A percentile compares a stretch with the other conserved stretches of the same genome.
Conservation (phyloP, 2,329 filamentous ascomycete species). For the Ustilaginoidea virens region DNA sequence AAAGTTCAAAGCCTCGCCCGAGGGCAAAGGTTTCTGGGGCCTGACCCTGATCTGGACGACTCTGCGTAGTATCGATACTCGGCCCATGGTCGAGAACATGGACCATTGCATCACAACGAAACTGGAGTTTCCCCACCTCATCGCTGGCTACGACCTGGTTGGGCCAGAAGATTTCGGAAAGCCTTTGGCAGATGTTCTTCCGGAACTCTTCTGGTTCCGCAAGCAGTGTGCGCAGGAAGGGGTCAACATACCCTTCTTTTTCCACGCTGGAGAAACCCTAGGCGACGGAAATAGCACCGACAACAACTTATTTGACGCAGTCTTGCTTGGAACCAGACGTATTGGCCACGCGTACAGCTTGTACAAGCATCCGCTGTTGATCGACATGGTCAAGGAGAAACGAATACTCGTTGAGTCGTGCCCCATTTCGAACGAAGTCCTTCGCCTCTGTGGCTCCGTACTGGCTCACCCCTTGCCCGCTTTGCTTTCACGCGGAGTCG, state of each 20-base stretch:
- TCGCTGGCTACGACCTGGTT: slow-evolving; percentile 81
- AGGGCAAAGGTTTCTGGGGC: slow-evolving; percentile 70
- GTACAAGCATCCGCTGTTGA: slow-evolving; percentile 79
- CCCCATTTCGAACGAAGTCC: slow-evolving; percentile 79
- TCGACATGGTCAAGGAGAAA: slow-evolving; percentile 79
- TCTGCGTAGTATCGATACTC: slow-evolving; percentile 47
- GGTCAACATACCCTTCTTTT: slow-evolving; percentile 83
- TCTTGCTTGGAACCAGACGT: slow-evolving; percentile 71
- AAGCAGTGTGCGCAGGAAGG: slow-evolving; percentile 66
- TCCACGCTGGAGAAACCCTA: slow-evolving; percentile 82
- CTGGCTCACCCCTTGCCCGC: slow-evolving; percentile 70
- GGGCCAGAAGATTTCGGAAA: slow-evolving; percentile 74
- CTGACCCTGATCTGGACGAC: slow-evolving; percentile 74
- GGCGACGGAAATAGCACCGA: slow-evolving; percentile 62
- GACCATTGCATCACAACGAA: slow-evolving; percentile 76
- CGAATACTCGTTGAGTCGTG: slow-evolving; percentile 81
- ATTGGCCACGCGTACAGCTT: slow-evolving; percentile 84
- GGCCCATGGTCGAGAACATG: slow-evolving; percentile 64
- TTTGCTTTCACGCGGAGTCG: slow-evolving; percentile 68
- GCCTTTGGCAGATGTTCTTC: slow-evolving; percentile 60
- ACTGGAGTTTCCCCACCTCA: slow-evolving; percentile 58
- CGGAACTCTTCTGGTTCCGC: slow-evolving; percentile 86
- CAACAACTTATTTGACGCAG: slow-evolving; percentile 72
- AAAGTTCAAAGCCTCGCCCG: slow-evolving; percentile 54
- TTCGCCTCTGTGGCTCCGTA: slow-evolving; percentile 63